phyloP scores from a whole-genome alignment of 306 rosid species.

The Carpinus viminea region DNA sequence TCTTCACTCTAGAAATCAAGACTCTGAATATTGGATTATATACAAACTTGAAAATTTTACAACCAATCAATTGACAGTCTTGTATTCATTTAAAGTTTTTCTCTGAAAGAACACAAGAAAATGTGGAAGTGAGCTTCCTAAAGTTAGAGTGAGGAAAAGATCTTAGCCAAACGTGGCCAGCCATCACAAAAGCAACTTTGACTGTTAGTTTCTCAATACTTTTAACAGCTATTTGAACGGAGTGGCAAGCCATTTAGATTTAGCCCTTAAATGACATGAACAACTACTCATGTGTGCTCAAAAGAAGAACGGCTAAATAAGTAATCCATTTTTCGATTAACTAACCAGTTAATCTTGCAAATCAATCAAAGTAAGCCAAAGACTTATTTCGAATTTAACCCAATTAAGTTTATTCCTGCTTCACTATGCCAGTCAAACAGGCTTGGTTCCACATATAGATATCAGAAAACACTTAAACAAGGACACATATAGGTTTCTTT shows the following conservation, averaged over 20 bases:
- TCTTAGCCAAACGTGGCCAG: background rate
- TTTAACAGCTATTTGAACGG: background rate
- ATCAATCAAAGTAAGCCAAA: background rate
- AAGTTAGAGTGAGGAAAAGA: too few species aligned
- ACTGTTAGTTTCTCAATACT: background rate
- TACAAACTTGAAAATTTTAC: background rate
- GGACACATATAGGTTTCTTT: background rate
- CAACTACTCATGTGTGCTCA: background rate
- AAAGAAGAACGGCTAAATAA: background rate
- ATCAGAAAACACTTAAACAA: slow-evolving; percentile 2
- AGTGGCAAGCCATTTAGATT: background rate
- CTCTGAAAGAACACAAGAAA: too few species aligned
- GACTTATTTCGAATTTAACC: background rate
- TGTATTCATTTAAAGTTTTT: too few species aligned
- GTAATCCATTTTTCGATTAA: background rate
- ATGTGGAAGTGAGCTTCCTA: too few species aligned
- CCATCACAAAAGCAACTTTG: too few species aligned
- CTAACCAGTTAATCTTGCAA: background rate
- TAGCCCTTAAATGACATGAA: background rate
- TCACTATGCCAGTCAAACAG: background rate
- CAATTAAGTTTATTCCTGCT: background rate
- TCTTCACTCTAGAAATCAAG: background rate
- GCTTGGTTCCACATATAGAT: background rate
- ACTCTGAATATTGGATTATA: too few species aligned
- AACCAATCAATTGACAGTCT: background rate